Base-by-base conservation (phyloP, 331 rosid species). In the Rhamnella rubrinervis region DNA sequence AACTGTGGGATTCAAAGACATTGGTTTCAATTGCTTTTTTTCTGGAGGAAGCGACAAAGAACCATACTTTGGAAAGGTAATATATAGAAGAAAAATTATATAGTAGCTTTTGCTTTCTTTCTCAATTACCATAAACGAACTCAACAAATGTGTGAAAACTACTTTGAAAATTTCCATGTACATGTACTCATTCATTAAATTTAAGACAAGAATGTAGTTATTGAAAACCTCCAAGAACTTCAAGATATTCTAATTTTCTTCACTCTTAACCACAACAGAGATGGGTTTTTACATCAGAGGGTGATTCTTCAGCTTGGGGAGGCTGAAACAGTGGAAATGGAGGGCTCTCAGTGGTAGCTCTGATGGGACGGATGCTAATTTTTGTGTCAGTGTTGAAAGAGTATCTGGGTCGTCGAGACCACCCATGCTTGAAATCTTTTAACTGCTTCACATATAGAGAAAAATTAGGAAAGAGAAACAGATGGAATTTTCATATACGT, bases 251-350 rank as follows among this genome's bases (percentile, higher is more conserved):
- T 72, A 8, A 19, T 17, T 55, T 55, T 23, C 10, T 25, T 31
- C 25, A 15, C 10, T 20, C 39, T 15, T 52, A 52, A 55, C 26
- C 21, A 38, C 57, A 18, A 62, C 1, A 55, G 31, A 74, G 31
- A 55, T 61, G 65, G 16, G 72, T 21, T 9, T 46, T 78, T 69
- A 89, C 98, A 86, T 87, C 88, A 41, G 96, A 84, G 0, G 83
- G 4, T 17, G 89, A 66, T 4, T 87, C 86, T 55, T 91, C 89
- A 25, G 31, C 70, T 63, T 83, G 60, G 58, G 81, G 76, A 63
- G 86, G 66, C 51, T 81, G 89, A 71, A 87, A 62, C 76, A 92
- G 66, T 11, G 98, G 90, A 80, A 81, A 92, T 17, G 82, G 66
- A 14, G 91, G 63, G 59, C 78, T 69, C 56, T 67, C 87, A 23